A percentile compares a stretch with the other conserved stretches of the same genome.
Evolutionary conservation across 2,329 filamentous ascomycete genomes (phyloP).

Genomic region (Calonectria crousiana): DNA sequence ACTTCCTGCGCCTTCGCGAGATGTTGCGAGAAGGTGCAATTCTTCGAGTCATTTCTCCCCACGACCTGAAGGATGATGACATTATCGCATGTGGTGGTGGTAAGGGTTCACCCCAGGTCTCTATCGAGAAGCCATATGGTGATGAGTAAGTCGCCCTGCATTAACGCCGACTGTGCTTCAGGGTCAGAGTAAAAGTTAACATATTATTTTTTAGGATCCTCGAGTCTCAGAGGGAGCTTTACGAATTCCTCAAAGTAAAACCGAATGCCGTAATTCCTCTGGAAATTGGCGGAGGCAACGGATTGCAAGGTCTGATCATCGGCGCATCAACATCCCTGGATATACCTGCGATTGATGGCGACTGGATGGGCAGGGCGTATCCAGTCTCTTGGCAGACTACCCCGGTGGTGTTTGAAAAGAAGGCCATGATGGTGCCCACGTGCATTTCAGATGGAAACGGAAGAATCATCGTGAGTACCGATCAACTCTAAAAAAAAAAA

Average conservation of each 20-base stretch:
- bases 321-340: constrained; percentile 52
- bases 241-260: constrained; percentile 43
- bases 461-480: constrained; percentile 39
- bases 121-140: constrained; percentile 64
- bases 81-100: constrained; percentile 64
- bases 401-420: constrained; percentile 47
- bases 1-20: constrained; percentile 59
- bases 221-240: constrained; percentile 19
- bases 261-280: constrained; percentile 41
- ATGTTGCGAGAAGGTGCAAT: constrained; percentile 60
- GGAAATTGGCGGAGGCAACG: constrained; percentile 66
- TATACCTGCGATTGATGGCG: constrained; percentile 50
- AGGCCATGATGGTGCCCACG: constrained; percentile 48
- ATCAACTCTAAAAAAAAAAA: neutral
- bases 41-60: constrained; percentile 61
- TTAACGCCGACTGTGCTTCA: neutral
- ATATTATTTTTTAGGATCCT: neutral
- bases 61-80: constrained; percentile 60
- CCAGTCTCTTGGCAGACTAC: constrained; percentile 44
- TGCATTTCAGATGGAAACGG: constrained; percentile 34
- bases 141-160: constrained; percentile 21
- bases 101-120: constrained; percentile 68
- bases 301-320: constrained; percentile 55
- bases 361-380: constrained; percentile 53
- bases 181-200: neutral